phyloP scores from a whole-genome alignment of 2,329 filamentous ascomycete genomes.

The Botryotinia narcissicola region DNA sequence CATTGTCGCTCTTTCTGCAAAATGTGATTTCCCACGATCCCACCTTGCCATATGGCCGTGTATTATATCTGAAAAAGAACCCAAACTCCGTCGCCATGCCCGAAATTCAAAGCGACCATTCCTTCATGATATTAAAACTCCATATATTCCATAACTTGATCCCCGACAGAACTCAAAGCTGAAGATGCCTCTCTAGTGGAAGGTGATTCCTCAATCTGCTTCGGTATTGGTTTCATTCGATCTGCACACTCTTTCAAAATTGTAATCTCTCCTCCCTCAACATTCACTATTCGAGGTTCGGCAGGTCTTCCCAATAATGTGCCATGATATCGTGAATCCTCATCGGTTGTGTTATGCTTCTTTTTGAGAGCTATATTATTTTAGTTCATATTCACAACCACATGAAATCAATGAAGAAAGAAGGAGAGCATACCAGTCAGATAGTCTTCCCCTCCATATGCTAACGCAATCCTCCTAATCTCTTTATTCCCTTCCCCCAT shows the following conservation, averaged over 20 bases:
- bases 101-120: conserved; percentile 10
- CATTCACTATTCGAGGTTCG: conserved; percentile 68
- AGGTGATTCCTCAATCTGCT: conserved; percentile 18
- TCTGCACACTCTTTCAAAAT: conserved; percentile 66
- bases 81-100: conserved; percentile 38
- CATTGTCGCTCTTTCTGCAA: neutral
- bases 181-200: conserved; percentile 36
- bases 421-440: conserved; percentile 51
- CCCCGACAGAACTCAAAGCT: conserved; percentile 37
- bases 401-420: neutral
- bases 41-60: conserved; percentile 16
- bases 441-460: conserved; percentile 65
- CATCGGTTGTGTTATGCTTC: conserved; percentile 85
- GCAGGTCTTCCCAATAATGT: conserved; percentile 75
- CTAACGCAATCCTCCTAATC: conserved; percentile 75
- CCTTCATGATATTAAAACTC: conserved; percentile 31
- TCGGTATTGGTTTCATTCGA: conserved; percentile 37
- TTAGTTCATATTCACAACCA: conserved; percentile 25
- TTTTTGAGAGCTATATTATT: conserved; percentile 69
- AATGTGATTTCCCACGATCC: conserved; percentile 15
- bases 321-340: conserved; percentile 81
- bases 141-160: conserved; percentile 36
- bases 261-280: conserved; percentile 72
- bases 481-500: conserved; percentile 70
- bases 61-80: conserved; percentile 25